Evolutionary conservation across 345 rosid genomes (phyloP).

Genomic region (Eucalyptus shirleyi): DNA sequence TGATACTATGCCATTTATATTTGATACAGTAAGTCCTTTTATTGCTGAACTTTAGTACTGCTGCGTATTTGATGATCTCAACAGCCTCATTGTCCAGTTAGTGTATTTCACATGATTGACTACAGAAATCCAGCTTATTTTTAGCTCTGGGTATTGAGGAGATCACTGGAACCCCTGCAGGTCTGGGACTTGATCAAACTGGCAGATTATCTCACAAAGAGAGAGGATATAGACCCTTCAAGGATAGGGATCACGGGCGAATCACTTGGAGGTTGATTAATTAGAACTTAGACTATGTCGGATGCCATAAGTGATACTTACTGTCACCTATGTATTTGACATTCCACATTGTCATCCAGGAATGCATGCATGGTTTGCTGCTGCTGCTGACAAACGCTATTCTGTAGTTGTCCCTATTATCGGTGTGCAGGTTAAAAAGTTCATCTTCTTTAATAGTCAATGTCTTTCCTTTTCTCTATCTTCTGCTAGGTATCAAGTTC

Average conservation of each 20-base stretch:
- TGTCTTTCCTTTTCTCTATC: neutral
- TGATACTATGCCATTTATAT: conserved; percentile 86
- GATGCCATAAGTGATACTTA: neutral
- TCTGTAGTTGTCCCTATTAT: conserved; percentile 65
- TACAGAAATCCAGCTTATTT: neutral
- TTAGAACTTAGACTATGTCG: neutral
- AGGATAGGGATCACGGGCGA: conserved; percentile 90
- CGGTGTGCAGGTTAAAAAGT: conserved; percentile 43
- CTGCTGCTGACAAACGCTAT: conserved; percentile 64
- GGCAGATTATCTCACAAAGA: conserved; percentile 67
- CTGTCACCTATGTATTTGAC: neutral
- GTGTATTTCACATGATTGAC: neutral
- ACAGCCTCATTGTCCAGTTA: neutral
- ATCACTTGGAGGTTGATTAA: conserved; percentile 78
- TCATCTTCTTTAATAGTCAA: neutral
- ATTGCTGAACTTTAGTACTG: neutral
- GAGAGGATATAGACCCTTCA: conserved; percentile 64
- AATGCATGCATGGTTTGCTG: conserved; percentile 98
- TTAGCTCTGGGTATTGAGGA: neutral
- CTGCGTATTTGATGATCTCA: neutral
- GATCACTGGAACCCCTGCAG: conserved; percentile 9
- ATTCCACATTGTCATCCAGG: conserved; percentile 26
- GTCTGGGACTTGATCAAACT: conserved; percentile 88
- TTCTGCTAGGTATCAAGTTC: neutral
- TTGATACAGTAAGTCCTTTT: neutral